phyloP scores from a whole-genome alignment of 805 yeast genomes.

The Cyberlindnera mississippiensis region DNA sequence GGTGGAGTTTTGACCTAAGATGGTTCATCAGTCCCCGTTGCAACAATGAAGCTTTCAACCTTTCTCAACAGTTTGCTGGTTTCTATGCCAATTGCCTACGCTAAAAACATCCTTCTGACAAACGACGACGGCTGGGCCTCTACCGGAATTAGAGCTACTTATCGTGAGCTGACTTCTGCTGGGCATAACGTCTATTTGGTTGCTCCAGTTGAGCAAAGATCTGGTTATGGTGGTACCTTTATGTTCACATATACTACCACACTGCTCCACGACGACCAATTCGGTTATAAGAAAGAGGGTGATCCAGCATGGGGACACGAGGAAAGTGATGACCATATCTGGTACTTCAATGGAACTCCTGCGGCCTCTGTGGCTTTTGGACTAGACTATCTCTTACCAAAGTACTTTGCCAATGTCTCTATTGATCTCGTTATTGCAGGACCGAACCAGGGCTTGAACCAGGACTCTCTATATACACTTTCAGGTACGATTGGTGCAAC shows the following conservation, averaged over 20 bases:
- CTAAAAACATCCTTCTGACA: conserved; percentile 44
- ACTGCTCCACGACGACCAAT: conserved; percentile 43
- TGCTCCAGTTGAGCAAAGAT: conserved; percentile 49
- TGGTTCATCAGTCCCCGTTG: no score
- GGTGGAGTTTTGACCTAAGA: no score
- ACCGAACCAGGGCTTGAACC: conserved; percentile 50
- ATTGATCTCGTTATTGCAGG: conserved; percentile 49
- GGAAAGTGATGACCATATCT: conserved; percentile 35
- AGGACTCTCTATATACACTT: conserved; percentile 38
- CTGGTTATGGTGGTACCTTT: conserved; percentile 55
- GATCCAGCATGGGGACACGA: conserved; percentile 56
- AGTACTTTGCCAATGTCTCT: conserved; percentile 37
- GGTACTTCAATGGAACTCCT: conserved; percentile 58
- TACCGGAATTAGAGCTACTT: conserved; percentile 53
- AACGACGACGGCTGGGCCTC: conserved; percentile 58
- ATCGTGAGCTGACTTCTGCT: conserved; percentile 42
- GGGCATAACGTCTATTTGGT: conserved; percentile 47
- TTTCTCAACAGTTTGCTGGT: conserved; percentile 9
- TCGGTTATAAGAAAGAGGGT: conserved; percentile 43
- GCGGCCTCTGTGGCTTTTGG: conserved; percentile 49
- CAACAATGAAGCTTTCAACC: conserved; percentile 13
- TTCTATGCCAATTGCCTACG: conserved; percentile 15
- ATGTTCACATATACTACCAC: conserved; percentile 37
- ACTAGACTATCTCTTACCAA: conserved; percentile 44
- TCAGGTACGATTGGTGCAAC: conserved; percentile 54